phyloP scores from a whole-genome alignment of 129 eudicot genomes.

The Flaveria brownii region DNA sequence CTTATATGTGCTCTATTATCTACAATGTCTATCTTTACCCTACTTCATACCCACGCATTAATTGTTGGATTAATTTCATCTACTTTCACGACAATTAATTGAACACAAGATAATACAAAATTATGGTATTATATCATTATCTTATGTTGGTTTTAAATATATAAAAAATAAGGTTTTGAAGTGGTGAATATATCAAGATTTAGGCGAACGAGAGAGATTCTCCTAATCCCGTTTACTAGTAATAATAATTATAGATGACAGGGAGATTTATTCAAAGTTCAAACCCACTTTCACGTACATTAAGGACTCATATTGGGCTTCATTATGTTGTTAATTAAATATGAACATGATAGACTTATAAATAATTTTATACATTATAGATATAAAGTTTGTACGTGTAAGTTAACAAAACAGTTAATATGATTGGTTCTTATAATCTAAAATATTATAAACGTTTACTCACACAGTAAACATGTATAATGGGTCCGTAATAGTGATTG shows the following conservation, averaged over 20 bases:
- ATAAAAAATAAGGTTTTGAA: slow-evolving; percentile 9
- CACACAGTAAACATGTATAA: too few species aligned
- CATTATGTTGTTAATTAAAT: neutral
- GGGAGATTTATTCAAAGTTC: slow-evolving; percentile 35
- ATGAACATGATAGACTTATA: neutral
- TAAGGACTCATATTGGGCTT: slow-evolving; percentile 24
- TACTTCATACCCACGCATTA: slow-evolving; percentile 11
- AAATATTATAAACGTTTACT: too few species aligned
- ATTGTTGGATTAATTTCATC: neutral
- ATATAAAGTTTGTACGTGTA: neutral
- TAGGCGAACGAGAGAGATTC: slow-evolving; percentile 42
- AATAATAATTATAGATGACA: slow-evolving; percentile 30
- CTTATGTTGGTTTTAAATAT: neutral
- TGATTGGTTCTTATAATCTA: neutral
- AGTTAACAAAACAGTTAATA: neutral
- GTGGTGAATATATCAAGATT: slow-evolving; percentile 31
- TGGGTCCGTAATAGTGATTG: too few species aligned
- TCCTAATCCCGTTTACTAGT: slow-evolving; percentile 27
- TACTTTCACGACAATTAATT: slow-evolving; percentile 18
- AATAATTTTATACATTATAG: neutral
- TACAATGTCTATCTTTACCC: too few species aligned
- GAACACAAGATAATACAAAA: neutral
- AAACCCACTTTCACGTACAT: slow-evolving; percentile 33
- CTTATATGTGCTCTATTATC: too few species aligned
- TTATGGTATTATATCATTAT: slow-evolving; percentile 8